Conservation (phyloP, 1,139 yeast genomes). For the Nakaseomyces kungkrabaensis region DNA sequence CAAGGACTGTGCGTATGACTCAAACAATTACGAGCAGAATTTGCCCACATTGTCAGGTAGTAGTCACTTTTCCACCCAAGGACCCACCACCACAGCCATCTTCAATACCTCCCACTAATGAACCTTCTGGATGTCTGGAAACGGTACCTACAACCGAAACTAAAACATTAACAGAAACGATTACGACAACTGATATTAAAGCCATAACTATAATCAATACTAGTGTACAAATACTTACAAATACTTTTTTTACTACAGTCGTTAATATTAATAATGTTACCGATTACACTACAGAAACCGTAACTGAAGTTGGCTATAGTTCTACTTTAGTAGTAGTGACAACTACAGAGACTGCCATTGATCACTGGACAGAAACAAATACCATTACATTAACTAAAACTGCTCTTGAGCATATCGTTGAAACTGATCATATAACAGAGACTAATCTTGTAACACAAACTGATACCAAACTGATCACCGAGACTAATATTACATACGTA, state of each 20-base stretch:
- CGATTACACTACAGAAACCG: background rate
- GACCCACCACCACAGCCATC: background rate
- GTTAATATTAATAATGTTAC: background rate
- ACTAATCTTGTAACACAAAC: background rate
- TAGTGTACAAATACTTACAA: background rate
- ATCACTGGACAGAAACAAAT: background rate
- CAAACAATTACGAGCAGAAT: background rate
- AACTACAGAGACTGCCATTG: background rate
- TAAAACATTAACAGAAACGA: background rate
- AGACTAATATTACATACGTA: background rate
- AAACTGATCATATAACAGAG: background rate
- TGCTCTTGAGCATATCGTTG: background rate
- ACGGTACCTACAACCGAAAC: background rate
- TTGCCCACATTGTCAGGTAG: background rate
- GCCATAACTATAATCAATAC: background rate
- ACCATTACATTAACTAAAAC: background rate
- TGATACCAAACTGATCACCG: no score
- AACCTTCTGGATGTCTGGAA: background rate
- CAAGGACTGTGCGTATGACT: background rate
- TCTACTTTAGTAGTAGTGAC: background rate
- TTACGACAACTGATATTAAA: constrained; percentile 1
- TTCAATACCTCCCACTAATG: background rate
- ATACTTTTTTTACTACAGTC: background rate
- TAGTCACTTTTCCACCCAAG: background rate
- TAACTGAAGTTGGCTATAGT: background rate